These are phyloP conservation scores for Bolboschoenoplectus hybrid DNA, from an alignment of 202 grass and related monocot species.

Conservation along the genomic window DNA sequence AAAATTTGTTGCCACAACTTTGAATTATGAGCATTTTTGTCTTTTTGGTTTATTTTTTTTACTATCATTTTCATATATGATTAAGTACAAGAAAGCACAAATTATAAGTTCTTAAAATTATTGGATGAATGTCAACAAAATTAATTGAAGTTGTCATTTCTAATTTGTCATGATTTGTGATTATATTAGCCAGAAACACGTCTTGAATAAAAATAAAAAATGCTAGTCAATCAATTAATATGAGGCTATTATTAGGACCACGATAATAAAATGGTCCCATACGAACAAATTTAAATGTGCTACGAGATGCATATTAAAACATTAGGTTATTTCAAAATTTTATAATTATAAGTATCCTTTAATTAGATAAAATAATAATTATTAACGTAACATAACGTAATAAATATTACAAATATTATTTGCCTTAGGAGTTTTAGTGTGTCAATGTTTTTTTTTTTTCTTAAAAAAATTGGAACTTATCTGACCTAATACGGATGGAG, in stretches of 20 bases:
- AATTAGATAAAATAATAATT: background rate
- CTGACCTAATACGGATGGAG: too few species aligned
- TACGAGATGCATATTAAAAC: too few species aligned
- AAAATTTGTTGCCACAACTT: background rate
- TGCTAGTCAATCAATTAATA: background rate
- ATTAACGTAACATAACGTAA: background rate
- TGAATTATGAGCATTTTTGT: background rate
- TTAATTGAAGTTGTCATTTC: constrained; percentile 6
- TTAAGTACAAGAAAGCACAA: background rate
- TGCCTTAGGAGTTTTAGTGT: background rate
- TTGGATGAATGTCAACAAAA: background rate
- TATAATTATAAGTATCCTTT: background rate
- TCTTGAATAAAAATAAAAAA: background rate
- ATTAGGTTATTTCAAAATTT: background rate
- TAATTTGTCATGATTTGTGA: background rate
- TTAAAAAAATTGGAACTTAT: too few species aligned
- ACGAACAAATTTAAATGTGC: too few species aligned
- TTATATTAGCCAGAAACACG: background rate
- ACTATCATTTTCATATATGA: background rate
- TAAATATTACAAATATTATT: background rate
- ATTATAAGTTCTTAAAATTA: background rate
- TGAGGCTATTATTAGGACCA: too few species aligned
- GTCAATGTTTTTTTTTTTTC: background rate
- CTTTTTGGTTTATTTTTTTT: background rate
- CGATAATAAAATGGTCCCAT: too few species aligned